A percentile compares a stretch with the other conserved stretches of the same genome.
phyloP scores from a whole-genome alignment of 306 rosid genomes.

The Dryas drummondii region DNA sequence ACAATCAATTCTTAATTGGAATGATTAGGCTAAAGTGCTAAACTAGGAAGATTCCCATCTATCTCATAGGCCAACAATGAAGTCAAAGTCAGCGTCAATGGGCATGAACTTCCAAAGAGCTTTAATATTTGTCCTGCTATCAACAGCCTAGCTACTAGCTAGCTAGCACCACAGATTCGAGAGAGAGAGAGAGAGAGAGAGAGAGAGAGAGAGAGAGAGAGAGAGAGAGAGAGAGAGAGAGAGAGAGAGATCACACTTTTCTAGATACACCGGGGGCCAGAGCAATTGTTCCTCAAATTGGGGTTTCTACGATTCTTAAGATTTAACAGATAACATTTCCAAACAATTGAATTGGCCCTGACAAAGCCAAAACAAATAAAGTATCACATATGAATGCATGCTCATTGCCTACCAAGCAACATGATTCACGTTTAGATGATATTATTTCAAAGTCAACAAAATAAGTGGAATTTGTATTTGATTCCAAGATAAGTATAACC shows the following conservation, averaged over 20 bases:
- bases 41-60: constrained; percentile 6
- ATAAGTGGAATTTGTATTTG: not conserved
- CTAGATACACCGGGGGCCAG: no score
- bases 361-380: not conserved
- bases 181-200: not conserved
- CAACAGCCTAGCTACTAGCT: not conserved
- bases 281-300: not conserved
- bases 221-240: no score
- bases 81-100: constrained; percentile 12
- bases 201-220: not conserved
- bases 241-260: no score
- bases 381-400: not conserved
- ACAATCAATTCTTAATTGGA: constrained; percentile 20
- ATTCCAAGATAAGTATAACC: not conserved
- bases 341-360: not conserved
- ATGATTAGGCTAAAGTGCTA: constrained; percentile 5
- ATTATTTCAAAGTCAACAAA: not conserved
- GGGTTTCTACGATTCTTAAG: not conserved
- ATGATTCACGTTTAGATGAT: not conserved
- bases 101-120: constrained; percentile 10
- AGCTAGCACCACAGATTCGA: not conserved
- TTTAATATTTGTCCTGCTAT: not conserved
- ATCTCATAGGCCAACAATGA: not conserved
- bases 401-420: not conserved
- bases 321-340: not conserved